Evolutionary conservation across 2,329 filamentous ascomycete genomes (phyloP), one percentile per base, ranked within the genome.

Genomic region (Cladorrhinum sp.): DNA sequence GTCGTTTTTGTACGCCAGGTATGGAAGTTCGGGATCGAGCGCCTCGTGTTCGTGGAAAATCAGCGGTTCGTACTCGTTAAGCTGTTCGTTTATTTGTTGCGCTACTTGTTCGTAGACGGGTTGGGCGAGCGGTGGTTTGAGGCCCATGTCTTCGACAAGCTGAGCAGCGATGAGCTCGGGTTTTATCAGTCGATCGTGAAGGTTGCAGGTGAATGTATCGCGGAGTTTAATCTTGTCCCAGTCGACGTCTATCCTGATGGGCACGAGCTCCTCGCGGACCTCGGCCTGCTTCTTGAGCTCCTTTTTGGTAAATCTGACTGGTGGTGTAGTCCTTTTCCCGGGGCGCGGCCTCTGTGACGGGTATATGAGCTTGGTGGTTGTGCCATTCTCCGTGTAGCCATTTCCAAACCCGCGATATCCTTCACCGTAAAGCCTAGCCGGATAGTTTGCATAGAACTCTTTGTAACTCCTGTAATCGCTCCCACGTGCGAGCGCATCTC

Each of bases 141-240:
- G 76, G 2, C 92, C 91, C 71, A 99, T 85, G 72, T 99, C 95
- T 74, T 99, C 95, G 5, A 98, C 86, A 20, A 99, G 81, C 73
- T 95, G 92, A 61, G 91, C 86, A 1, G 93, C 91, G 73, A 98
- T 98, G 10, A 95, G 75, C 60, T 96, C 89, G 20, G 88, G 85
- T 21, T 86, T 82, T 2, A 96, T 85, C 12, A 95, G 83, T 61
- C 93, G 88, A 73, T 99, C 95, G 76, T 97, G 91, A 36, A 98
- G 82, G 74, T 99, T 99, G 93, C 94, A 99, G 2, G 95, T 98
- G 68, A 99, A 97, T 0, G 95, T 98, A 75, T 99, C 95, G 73
- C 95, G 90, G 63, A 99, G 82, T 76, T 95, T 95, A 69, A 98
- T 86, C 78, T 96, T 96, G 67, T 98, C 94, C 83, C 91, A 90